A percentile compares a stretch with the other conserved stretches of the same genome.
phyloP scores from a whole-genome alignment of 164 flowering plant species.

The Akebia trifoliata region DNA sequence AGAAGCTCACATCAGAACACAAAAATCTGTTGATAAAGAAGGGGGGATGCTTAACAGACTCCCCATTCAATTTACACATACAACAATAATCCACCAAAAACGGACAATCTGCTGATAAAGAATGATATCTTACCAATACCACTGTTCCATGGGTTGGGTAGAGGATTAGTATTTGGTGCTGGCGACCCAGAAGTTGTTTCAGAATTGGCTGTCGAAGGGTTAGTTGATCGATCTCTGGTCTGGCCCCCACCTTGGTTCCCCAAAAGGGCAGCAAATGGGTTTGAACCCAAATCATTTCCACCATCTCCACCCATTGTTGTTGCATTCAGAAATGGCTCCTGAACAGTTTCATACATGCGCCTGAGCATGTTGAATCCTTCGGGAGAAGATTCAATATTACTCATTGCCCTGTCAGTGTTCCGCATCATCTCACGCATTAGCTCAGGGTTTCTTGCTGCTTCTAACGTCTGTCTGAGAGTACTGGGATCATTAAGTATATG shows the following conservation, averaged over 20 bases:
- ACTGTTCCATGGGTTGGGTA: slow-evolving; percentile 82
- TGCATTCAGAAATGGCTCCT: slow-evolving; percentile 88
- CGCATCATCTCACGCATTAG: slow-evolving; percentile 99
- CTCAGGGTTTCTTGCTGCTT: slow-evolving; percentile 93
- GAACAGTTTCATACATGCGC: slow-evolving; percentile 98
- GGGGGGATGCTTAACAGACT: no score
- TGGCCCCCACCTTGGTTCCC: slow-evolving; percentile 53
- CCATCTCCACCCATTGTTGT: slow-evolving; percentile 70
- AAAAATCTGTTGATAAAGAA: no score
- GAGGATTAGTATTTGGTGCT: slow-evolving; percentile 80
- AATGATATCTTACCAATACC: slow-evolving; percentile 30
- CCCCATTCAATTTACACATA: no score
- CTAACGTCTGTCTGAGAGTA: slow-evolving; percentile 80
- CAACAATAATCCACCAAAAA: no score
- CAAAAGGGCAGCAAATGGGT: slow-evolving; percentile 79
- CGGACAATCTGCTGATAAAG: not conserved
- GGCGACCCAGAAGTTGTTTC: slow-evolving; percentile 46
- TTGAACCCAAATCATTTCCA: slow-evolving; percentile 53
- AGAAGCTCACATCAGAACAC: no score
- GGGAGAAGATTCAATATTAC: slow-evolving; percentile 91
- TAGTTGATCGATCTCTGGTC: slow-evolving; percentile 35
- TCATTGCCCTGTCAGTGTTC: slow-evolving; percentile 97
- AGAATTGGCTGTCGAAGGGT: slow-evolving; percentile 43
- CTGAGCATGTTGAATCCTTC: slow-evolving; percentile 97
- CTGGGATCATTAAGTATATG: slow-evolving; percentile 88